Percentiles rank a stretch among this genome's conserved stretches.
phyloP scores from a whole-genome alignment of 2,329 filamentous ascomycete species.

The Hansfordia pulvinata region DNA sequence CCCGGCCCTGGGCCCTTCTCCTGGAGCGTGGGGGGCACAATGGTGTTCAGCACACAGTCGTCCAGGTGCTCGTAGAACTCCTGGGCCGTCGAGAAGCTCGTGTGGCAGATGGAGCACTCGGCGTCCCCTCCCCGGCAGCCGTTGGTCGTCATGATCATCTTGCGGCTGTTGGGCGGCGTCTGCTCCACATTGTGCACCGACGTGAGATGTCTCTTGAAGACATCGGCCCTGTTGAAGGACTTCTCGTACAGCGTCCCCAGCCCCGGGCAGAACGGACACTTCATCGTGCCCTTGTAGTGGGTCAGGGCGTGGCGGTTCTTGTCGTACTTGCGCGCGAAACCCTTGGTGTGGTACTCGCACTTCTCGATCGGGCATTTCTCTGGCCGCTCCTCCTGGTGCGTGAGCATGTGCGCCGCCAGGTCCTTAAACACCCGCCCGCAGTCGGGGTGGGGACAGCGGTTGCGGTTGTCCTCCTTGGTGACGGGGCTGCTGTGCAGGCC shows the following conservation, averaged over 20 bases:
- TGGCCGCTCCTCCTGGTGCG: conserved; percentile 78
- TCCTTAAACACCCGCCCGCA: conserved; percentile 85
- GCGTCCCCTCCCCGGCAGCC: conserved; percentile 43
- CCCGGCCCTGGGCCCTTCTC: no score
- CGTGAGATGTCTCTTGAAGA: conserved; percentile 89
- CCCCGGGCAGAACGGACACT: conserved; percentile 86
- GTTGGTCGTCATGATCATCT: conserved; percentile 33
- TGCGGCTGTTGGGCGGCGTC: conserved; percentile 80
- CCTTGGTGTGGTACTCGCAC: conserved; percentile 85
- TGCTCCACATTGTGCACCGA: conserved; percentile 88
- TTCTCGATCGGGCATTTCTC: conserved; percentile 90
- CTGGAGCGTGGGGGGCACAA: conserved; percentile 32
- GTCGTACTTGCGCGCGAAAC: conserved; percentile 91
- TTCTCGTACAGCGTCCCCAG: conserved; percentile 83
- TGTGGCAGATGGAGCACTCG: conserved; percentile 82
- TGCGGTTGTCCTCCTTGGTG: conserved; percentile 17
- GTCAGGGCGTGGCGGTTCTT: conserved; percentile 91
- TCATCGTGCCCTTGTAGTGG: conserved; percentile 96
- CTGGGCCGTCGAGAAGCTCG: conserved; percentile 68
- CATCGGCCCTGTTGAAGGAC: conserved; percentile 89
- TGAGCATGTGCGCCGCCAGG: conserved; percentile 86
- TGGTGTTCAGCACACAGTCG: conserved; percentile 46
- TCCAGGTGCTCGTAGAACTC: conserved; percentile 96
- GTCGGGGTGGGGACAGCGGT: conserved; percentile 65
- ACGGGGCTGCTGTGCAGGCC: conserved; percentile 17